Conservation (phyloP, 768 basidiomycete genomes). For the Neoboletus brunneissimus region DNA sequence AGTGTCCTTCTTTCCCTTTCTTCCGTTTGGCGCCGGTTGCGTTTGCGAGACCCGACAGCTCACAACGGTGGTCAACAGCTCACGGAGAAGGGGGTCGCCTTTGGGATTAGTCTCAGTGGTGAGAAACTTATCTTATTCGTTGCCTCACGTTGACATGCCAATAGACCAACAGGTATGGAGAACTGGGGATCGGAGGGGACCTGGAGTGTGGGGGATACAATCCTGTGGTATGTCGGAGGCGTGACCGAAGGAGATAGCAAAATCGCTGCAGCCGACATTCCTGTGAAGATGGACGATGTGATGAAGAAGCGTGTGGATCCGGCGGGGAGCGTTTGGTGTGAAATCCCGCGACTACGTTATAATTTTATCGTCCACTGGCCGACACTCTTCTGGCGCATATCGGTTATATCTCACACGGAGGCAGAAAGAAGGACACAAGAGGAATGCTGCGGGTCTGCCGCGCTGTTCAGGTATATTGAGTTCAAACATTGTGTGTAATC, state of each 20-base stretch:
- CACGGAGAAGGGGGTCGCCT: slow-evolving; percentile 70
- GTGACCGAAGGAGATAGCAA: slow-evolving; percentile 43
- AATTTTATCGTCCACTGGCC: neutral
- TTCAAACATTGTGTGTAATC: no score
- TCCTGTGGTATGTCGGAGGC: slow-evolving; percentile 61
- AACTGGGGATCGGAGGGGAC: slow-evolving; percentile 49
- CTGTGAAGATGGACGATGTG: neutral
- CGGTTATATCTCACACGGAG: no score
- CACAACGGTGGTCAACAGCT: slow-evolving; percentile 57
- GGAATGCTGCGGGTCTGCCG: no score
- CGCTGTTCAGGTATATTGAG: no score
- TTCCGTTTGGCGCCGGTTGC: slow-evolving; percentile 38
- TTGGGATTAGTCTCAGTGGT: slow-evolving; percentile 9
- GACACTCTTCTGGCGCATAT: no score
- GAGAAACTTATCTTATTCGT: slow-evolving; percentile 5
- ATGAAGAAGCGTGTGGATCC: neutral
- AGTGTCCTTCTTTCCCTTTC: slow-evolving; percentile 55
- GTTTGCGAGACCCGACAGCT: slow-evolving; percentile 47
- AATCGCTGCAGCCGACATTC: slow-evolving; percentile 39
- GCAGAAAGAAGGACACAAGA: no score
- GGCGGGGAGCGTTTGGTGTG: neutral
- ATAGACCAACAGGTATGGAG: slow-evolving; percentile 69
- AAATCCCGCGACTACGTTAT: neutral
- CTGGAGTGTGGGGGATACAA: slow-evolving; percentile 54
- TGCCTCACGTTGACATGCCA: slow-evolving; percentile 72